Evolutionary conservation across 1,139 yeast genomes (phyloP).

Genomic region (Kodamaea fungicola): DNA sequence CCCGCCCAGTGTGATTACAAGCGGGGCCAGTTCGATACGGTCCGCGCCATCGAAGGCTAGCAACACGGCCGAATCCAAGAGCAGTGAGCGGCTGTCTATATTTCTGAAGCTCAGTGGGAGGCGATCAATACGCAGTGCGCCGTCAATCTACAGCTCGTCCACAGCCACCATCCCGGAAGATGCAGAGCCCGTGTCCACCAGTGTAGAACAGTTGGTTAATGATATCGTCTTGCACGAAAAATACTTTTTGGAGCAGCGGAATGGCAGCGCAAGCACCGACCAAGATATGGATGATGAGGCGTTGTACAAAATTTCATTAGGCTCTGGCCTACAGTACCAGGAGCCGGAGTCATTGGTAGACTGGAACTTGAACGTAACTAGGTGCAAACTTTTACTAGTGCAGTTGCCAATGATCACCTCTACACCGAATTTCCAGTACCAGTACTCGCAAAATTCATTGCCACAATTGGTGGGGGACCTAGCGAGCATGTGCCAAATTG

Average conservation of each 20-base stretch:
- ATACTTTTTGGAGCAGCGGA: conserved; percentile 20
- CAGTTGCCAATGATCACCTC: conserved; percentile 40
- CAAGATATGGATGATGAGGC: conserved; percentile 24
- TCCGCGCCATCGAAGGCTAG: conserved; percentile 27
- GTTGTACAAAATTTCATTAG: conserved; percentile 37
- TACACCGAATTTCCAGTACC: conserved; percentile 34
- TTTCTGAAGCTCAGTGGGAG: conserved; percentile 31
- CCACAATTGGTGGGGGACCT: conserved; percentile 47
- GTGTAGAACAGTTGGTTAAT: conserved; percentile 45
- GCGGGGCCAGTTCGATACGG: conserved; percentile 26
- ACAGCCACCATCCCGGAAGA: conserved; percentile 50
- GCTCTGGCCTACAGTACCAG: conserved; percentile 40
- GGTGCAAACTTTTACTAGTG: conserved; percentile 41
- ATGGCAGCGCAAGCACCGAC: neutral
- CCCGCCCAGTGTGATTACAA: conserved; percentile 27
- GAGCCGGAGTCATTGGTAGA: conserved; percentile 40
- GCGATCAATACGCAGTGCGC: conserved; percentile 41
- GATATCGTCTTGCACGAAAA: conserved; percentile 42
- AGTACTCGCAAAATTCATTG: conserved; percentile 30
- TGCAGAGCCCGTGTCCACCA: conserved; percentile 39
- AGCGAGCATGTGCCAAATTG: conserved; percentile 39
- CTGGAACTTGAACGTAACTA: conserved; percentile 47
- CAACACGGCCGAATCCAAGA: conserved; percentile 19
- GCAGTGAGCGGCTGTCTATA: conserved; percentile 15
- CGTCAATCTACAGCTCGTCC: conserved; percentile 39